Conservation (phyloP, 2,329 filamentous ascomycete genomes). For the Verticillium albo-atrum region DNA sequence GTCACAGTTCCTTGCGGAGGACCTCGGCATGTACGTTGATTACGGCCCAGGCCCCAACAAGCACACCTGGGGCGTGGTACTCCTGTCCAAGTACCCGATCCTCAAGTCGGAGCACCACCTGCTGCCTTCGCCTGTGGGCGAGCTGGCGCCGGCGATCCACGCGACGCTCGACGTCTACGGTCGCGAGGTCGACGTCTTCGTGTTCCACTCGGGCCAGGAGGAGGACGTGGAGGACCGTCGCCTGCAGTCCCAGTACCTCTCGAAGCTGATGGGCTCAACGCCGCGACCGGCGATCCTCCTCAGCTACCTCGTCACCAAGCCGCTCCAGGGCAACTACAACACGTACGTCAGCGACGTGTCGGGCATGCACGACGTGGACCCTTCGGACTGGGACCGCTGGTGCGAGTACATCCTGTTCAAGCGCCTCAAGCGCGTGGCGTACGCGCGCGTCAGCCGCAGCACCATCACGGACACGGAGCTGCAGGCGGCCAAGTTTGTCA, state of each 20-base stretch:
- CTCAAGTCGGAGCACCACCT: slow-evolving; percentile 95
- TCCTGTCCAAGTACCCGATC: slow-evolving; percentile 96
- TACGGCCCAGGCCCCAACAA: slow-evolving; percentile 97
- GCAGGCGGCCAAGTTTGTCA: slow-evolving; percentile 91
- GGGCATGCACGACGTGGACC: slow-evolving; percentile 94
- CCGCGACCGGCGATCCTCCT: slow-evolving; percentile 79
- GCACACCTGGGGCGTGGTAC: slow-evolving; percentile 92
- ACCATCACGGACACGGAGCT: slow-evolving; percentile 97
- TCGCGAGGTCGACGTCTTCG: slow-evolving; percentile 84
- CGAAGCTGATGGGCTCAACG: slow-evolving; percentile 81
- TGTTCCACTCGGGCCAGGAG: slow-evolving; percentile 98
- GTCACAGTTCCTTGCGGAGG: slow-evolving; percentile 91
- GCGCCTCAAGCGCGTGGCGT: slow-evolving; percentile 76
- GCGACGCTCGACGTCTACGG: slow-evolving; percentile 95
- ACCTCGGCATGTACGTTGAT: slow-evolving; percentile 98
- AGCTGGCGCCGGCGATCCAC: slow-evolving; percentile 92
- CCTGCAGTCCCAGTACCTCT: slow-evolving; percentile 79
- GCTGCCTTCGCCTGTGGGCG: slow-evolving; percentile 86
- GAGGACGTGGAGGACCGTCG: slow-evolving; percentile 91
- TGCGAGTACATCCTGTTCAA: slow-evolving; percentile 99
- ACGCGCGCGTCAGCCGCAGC: slow-evolving; percentile 80
- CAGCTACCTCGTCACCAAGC: slow-evolving; percentile 88
- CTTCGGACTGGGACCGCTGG: slow-evolving; percentile 93
- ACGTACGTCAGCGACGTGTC: slow-evolving; percentile 83
- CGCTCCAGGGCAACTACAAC: slow-evolving; percentile 91